Conservation (phyloP, 2,329 filamentous ascomycete genomes). For the Hymenoscyphus salicellus region DNA sequence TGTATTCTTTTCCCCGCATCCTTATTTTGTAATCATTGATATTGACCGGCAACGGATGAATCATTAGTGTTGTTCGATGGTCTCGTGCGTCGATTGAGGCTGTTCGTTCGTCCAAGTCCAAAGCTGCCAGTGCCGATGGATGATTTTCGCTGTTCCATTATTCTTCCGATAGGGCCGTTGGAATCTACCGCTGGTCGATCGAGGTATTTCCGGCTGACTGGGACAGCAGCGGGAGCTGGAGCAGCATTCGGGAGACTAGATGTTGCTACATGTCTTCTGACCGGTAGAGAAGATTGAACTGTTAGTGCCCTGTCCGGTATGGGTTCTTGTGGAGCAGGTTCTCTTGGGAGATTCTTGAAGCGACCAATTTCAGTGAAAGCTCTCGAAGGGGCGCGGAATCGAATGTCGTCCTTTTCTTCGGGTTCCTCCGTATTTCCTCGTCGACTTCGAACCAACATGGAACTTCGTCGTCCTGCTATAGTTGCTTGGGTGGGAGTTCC, state of each 20-base stretch:
- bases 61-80: constrained; percentile 16
- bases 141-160: constrained; percentile 32
- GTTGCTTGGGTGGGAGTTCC: constrained; percentile 46
- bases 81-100: constrained; percentile 22
- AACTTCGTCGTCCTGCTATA: constrained; percentile 53
- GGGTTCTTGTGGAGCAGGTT: constrained; percentile 41
- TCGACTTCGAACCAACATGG: constrained; percentile 45
- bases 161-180: constrained; percentile 24
- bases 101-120: constrained; percentile 25
- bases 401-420: constrained; percentile 45
- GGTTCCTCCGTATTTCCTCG: constrained; percentile 35
- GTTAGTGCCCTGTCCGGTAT: constrained; percentile 37
- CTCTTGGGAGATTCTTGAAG: constrained; percentile 37
- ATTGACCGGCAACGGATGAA: constrained; percentile 22
- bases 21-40: constrained; percentile 19
- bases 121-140: constrained; percentile 26
- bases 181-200: constrained; percentile 35
- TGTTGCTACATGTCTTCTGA: constrained; percentile 52
- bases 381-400: constrained; percentile 56
- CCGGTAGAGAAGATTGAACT: constrained; percentile 48
- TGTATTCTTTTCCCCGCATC: constrained; percentile 1
- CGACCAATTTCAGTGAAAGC: constrained; percentile 55
- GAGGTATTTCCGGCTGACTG: constrained; percentile 28
- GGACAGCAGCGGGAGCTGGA: constrained; percentile 20
- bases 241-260: constrained; percentile 40